Evolutionary conservation across 2,329 filamentous ascomycete genomes (phyloP).

Genomic region (Cercospora janseana): DNA sequence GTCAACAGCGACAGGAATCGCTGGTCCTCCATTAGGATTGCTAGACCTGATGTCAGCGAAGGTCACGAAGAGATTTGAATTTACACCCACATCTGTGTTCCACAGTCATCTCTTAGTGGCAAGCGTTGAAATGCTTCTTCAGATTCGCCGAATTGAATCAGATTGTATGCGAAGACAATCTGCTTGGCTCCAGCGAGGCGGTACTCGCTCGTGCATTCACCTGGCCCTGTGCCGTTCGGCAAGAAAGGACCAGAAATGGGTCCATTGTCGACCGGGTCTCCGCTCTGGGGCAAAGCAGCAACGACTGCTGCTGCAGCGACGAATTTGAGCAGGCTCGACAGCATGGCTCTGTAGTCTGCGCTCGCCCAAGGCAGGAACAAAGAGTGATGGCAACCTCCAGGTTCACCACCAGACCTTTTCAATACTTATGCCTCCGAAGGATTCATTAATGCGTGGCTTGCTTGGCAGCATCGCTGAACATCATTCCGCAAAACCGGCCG

Average conservation of each 20-base stretch:
- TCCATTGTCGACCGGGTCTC: constrained; percentile 16
- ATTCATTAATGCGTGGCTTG: no score
- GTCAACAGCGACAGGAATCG: constrained; percentile 12
- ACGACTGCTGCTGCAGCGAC: neutral
- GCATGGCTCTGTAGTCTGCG: no score
- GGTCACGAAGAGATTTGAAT: neutral
- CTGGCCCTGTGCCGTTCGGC: constrained; percentile 14
- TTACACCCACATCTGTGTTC: constrained; percentile 3
- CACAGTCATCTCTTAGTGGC: constrained; percentile 15
- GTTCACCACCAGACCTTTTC: no score
- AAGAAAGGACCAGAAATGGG: constrained; percentile 15
- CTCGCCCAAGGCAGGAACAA: no score
- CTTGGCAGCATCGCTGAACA: no score
- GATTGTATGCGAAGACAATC: constrained; percentile 14
- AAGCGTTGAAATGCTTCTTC: constrained; percentile 18
- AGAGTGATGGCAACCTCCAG: no score
- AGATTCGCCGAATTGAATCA: constrained; percentile 10
- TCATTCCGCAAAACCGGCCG: no score
- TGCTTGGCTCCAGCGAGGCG: neutral
- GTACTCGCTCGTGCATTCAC: constrained; percentile 10
- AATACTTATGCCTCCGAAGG: no score
- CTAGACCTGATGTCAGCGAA: neutral
- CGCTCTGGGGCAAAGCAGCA: constrained; percentile 8
- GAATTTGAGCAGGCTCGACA: neutral
- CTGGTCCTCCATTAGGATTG: constrained; percentile 6